phyloP scores from a whole-genome alignment of 2,329 filamentous ascomycete genomes.

The Penicillium sp. region DNA sequence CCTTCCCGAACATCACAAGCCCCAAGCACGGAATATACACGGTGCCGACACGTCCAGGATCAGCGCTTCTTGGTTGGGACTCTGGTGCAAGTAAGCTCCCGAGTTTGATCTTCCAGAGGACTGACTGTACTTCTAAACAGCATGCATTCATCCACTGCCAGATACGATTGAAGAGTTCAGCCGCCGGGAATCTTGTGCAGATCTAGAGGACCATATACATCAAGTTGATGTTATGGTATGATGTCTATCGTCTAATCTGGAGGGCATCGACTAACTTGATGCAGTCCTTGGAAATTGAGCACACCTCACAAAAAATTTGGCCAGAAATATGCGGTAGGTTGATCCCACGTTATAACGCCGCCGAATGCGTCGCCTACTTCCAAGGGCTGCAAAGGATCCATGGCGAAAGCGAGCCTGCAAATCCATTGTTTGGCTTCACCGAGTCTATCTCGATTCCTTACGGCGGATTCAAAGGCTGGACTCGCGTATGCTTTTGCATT shows the following conservation, averaged over 20 bases:
- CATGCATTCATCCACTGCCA: constrained; percentile 39
- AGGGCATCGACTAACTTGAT: constrained; percentile 1
- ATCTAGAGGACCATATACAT: constrained; percentile 25
- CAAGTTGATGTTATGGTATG: constrained; percentile 28
- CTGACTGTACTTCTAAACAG: constrained; percentile 18
- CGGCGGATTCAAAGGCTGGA: constrained; percentile 36
- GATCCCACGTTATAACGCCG: constrained; percentile 15
- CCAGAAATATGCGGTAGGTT: constrained; percentile 23
- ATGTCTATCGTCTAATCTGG: neutral
- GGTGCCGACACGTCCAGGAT: constrained; percentile 7
- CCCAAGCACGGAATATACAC: constrained; percentile 16
- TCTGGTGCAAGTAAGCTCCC: constrained; percentile 29
- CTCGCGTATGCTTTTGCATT: constrained; percentile 37
- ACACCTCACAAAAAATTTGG: constrained; percentile 25
- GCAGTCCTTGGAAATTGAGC: constrained; percentile 26
- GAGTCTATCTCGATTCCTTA: constrained; percentile 29
- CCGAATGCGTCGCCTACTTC: constrained; percentile 18
- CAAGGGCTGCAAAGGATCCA: constrained; percentile 23
- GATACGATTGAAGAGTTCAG: constrained; percentile 20
- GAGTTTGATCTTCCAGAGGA: neutral
- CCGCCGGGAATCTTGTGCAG: constrained; percentile 37
- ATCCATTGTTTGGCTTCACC: constrained; percentile 34
- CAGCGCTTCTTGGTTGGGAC: constrained; percentile 33
- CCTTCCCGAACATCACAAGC: constrained; percentile 18
- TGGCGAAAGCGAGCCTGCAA: constrained; percentile 3